Percentiles rank a stretch among this genome's conserved stretches.
Conservation (phyloP, 2,329 filamentous ascomycete species). For the Leptosphaerulina australis region DNA sequence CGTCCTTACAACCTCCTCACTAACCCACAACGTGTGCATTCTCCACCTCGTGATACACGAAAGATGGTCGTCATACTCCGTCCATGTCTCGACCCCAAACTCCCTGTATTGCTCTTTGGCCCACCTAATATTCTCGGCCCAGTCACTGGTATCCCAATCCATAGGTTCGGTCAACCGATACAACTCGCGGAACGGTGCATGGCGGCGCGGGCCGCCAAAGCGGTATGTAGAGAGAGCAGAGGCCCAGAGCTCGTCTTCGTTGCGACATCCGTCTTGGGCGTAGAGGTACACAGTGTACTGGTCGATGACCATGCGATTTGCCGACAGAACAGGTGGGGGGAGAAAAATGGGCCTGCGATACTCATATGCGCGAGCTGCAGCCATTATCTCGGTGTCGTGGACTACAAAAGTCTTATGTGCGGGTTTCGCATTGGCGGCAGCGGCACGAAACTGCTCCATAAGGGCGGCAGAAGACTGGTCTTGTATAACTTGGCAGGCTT, state of each 20-base stretch:
- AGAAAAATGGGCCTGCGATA: constrained; percentile 16
- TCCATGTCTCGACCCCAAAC: constrained; percentile 35
- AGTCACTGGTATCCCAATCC: constrained; percentile 28
- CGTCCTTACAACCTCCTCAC: constrained; percentile 22
- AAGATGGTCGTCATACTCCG: constrained; percentile 35
- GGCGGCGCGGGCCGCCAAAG: constrained; percentile 9
- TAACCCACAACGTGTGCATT: constrained; percentile 31
- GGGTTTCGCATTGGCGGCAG: not conserved
- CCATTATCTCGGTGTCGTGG: constrained; percentile 13
- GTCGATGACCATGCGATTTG: constrained; percentile 30
- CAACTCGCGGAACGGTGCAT: constrained; percentile 32
- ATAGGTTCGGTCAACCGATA: constrained; percentile 29
- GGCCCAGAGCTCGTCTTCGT: constrained; percentile 5
- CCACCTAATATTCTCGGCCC: constrained; percentile 46
- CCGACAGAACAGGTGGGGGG: constrained; percentile 23
- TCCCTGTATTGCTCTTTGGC: constrained; percentile 34
- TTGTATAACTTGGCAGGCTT: constrained; percentile 21
- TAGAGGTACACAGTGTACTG: constrained; percentile 22
- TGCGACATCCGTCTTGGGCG: constrained; percentile 18
- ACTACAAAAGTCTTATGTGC: not conserved
- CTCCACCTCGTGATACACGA: constrained; percentile 31
- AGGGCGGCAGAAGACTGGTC: constrained; percentile 2
- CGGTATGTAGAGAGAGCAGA: constrained; percentile 9
- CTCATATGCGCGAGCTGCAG: constrained; percentile 8
- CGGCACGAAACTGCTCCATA: constrained; percentile 4